A percentile compares a stretch with the other conserved stretches of the same genome.
phyloP scores from a whole-genome alignment of 257 asterid species.

The Ajuga chamaepitys region DNA sequence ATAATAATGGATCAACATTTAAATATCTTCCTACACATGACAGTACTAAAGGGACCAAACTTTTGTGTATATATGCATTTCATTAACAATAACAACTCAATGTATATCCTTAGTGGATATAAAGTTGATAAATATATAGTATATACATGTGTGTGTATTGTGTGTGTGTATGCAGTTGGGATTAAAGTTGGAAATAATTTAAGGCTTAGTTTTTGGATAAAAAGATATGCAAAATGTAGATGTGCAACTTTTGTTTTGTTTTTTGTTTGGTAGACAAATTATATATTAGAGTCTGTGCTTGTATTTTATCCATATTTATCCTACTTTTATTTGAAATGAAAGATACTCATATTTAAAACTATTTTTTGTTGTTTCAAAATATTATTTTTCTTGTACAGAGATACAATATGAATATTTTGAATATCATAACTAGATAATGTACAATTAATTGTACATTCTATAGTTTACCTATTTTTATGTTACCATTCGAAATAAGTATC shows the following conservation, averaged over 20 bases:
- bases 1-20: conserved; percentile 3
- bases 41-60: conserved; percentile 23
- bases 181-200: background rate
- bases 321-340: no score
- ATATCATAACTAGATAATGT: no score
- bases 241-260: conserved; percentile 5
- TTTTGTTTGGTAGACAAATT: background rate
- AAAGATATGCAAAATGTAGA: background rate
- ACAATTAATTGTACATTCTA: no score
- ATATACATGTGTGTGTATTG: no score
- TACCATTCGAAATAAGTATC: no score
- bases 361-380: no score
- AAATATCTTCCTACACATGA: conserved; percentile 8
- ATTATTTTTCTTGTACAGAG: no score
- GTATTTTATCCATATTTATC: background rate
- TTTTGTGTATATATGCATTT: conserved; percentile 13
- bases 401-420: no score
- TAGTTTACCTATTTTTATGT: no score
- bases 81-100: background rate
- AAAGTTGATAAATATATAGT: background rate
- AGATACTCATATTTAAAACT: no score
- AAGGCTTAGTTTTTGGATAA: background rate
- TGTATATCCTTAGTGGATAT: conserved; percentile 14
- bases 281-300: no score
- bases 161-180: background rate